These are phyloP conservation scores for Verticillium isaacii DNA, from an alignment of 2,329 filamentous ascomycete genomes.

Conservation along the genomic window DNA sequence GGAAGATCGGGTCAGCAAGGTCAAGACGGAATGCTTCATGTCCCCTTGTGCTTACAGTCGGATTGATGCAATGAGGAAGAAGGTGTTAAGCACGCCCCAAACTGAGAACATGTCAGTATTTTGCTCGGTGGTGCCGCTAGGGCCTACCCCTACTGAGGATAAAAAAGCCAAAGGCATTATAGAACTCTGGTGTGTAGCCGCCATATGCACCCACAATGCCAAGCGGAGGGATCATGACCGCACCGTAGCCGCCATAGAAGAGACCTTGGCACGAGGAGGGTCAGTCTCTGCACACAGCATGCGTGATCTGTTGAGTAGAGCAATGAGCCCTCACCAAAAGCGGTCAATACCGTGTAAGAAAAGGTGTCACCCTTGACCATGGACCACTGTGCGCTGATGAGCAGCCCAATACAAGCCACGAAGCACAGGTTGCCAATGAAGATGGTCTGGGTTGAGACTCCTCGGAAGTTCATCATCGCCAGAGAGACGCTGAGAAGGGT, in stretches of 20 bases:
- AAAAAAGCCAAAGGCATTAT: constrained; percentile 23
- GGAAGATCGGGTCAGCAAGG: background rate
- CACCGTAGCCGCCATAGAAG: constrained; percentile 22
- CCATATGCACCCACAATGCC: constrained; percentile 20
- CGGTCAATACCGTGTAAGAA: constrained; percentile 20
- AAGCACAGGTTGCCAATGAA: constrained; percentile 23
- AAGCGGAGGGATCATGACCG: constrained; percentile 17
- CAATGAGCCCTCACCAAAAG: constrained; percentile 14
- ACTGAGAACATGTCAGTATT: constrained; percentile 12
- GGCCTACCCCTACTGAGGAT: constrained; percentile 14
- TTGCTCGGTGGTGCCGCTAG: background rate
- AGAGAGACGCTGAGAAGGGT: constrained; percentile 19
- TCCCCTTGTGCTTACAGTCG: constrained; percentile 12
- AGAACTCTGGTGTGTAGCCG: constrained; percentile 18
- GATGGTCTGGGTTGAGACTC: constrained; percentile 19
- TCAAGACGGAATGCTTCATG: background rate
- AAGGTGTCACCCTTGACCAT: constrained; percentile 21
- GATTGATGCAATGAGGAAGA: constrained; percentile 19
- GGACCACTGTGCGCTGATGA: constrained; percentile 23
- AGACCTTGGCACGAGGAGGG: constrained; percentile 10
- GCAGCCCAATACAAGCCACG: constrained; percentile 19
- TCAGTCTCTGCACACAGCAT: background rate
- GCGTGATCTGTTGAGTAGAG: background rate
- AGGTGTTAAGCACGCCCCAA: constrained; percentile 20
- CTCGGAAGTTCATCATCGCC: constrained; percentile 22